Conservation (phyloP, 495 filamentous ascomycete species). For the Copromyces sp. region DNA sequence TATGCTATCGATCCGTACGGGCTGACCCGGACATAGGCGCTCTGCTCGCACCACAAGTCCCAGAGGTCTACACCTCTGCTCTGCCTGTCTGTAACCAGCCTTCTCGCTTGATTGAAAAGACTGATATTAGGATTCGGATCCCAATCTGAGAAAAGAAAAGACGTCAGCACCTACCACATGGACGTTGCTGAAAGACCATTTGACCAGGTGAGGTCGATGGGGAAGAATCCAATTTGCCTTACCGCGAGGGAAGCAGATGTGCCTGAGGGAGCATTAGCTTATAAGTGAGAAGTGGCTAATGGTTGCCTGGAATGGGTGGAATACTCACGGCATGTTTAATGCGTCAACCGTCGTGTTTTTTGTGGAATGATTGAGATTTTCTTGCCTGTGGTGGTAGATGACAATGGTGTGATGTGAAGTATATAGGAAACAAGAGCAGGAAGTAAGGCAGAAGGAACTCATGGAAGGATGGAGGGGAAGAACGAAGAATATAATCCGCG, state of each 20-base stretch:
- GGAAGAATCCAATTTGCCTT: background rate
- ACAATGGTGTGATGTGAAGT: background rate
- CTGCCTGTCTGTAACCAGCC: background rate
- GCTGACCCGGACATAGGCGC: background rate
- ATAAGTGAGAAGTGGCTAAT: background rate
- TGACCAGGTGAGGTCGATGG: background rate
- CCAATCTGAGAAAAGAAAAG: background rate
- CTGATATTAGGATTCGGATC: background rate
- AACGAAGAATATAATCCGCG: background rate
- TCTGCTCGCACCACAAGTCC: background rate
- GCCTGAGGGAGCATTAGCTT: background rate
- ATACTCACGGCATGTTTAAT: background rate
- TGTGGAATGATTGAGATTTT: background rate
- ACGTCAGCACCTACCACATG: background rate
- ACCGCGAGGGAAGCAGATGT: background rate
- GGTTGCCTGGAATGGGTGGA: background rate
- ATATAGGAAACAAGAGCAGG: background rate
- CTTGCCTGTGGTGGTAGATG: background rate
- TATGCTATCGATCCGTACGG: background rate
- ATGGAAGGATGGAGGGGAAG: background rate
- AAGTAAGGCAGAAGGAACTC: background rate
- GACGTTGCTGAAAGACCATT: background rate
- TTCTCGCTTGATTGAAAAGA: background rate
- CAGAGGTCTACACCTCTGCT: background rate
- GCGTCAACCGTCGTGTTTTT: background rate